A percentile compares a stretch with the other conserved stretches of the same genome.
Conservation (phyloP, 768 basidiomycete species). For the Collybia sordida region DNA sequence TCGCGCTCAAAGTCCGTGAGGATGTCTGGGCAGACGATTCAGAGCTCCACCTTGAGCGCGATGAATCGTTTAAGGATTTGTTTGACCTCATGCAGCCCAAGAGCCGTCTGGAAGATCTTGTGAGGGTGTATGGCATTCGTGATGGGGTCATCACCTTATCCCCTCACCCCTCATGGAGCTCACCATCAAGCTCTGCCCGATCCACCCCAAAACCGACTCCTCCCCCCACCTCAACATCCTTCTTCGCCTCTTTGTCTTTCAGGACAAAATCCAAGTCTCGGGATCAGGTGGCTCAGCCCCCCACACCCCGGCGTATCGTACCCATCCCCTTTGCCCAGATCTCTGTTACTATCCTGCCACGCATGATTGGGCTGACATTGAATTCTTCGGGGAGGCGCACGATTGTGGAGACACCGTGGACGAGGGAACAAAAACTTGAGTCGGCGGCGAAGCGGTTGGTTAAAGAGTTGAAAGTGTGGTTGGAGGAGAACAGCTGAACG, state of each 20-base stretch:
- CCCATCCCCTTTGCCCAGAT: conserved; percentile 38
- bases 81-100: conserved; percentile 78
- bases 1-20: conserved; percentile 76
- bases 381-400: conserved; percentile 39
- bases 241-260: conserved; percentile 10
- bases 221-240: conserved; percentile 2
- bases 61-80: conserved; percentile 76
- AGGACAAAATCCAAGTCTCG: conserved; percentile 6
- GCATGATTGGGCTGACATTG: conserved; percentile 39
- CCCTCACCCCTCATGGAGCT: neutral
- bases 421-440: conserved; percentile 58
- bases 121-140: conserved; percentile 41
- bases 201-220: neutral
- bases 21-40: conserved; percentile 69
- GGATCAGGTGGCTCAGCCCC: conserved; percentile 1
- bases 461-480: conserved; percentile 43
- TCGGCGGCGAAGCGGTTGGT: conserved; percentile 52
- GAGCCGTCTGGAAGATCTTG: conserved; percentile 74
- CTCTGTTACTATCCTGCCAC: conserved; percentile 40
- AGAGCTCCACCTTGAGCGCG: conserved; percentile 58
- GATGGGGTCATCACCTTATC: conserved; percentile 39
- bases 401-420: conserved; percentile 51
- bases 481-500: conserved; percentile 20
- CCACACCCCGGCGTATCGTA: conserved; percentile 4
- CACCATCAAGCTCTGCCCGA: neutral